Evolutionary conservation across 2,329 filamentous ascomycete species (phyloP), one percentile per base, ranked within the genome.

Genomic region (Botrytis deweyae): DNA sequence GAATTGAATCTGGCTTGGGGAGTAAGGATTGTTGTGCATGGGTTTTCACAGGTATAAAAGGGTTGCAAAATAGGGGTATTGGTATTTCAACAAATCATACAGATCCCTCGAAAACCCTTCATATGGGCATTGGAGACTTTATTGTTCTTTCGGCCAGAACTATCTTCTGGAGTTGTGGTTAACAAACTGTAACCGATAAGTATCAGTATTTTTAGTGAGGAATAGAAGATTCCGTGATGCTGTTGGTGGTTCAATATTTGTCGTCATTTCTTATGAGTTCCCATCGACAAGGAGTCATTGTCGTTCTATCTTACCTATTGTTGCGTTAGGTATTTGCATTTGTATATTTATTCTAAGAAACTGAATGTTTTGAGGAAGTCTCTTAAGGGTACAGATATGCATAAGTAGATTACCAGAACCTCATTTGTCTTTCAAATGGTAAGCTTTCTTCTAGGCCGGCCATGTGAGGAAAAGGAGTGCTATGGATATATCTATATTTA

Each of bases 301-400:
- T 6, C 33, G 6, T n/a, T 52, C 14, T 10, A 1, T 16, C 4
- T n/a, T 52, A n/a, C 49, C 1, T 1, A 6, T 6, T 52, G 25
- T 52, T 2, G 5, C 12, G 10, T 52, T 10, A 1, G 4, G 0
- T 0, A n/a, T n/a, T n/a, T 12, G 1, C 1, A n/a, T 0, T 14
- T 7, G 10, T n/a, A 52, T 9, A 7, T n/a, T n/a, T 14, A 52
- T n/a, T 4, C 25, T 6, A n/a, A 7, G 12, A 52, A 52, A 16
- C 12, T 12, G 12, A 16, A n/a, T 55, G 2, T 1, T 14, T 55
- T 16, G 0, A 25, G 25, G 12, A 7, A 6, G 49, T 55, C 25
- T 55, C 3, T 52, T 4, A 5, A 52, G 25, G 46, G 33, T 33
- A 33, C 52, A 29, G 52, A n/a, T 42, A 2, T 29, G 22, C n/a